A percentile compares a stretch with the other conserved stretches of the same genome.
phyloP scores from a whole-genome alignment of 768 basidiomycete species.

The Strobilomyces dryophilus region DNA sequence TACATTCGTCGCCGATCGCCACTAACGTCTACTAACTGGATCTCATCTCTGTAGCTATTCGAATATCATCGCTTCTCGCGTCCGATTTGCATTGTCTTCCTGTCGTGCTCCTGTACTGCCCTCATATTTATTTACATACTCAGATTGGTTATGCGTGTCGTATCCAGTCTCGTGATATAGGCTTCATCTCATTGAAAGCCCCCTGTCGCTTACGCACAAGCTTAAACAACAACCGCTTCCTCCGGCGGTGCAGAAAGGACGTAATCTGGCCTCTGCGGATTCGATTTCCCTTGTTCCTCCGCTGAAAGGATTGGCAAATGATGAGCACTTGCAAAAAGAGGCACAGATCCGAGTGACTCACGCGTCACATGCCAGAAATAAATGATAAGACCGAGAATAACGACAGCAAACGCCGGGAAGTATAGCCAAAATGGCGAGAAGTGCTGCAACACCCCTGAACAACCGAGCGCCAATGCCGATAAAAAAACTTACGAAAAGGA shows the following conservation, averaged over 20 bases:
- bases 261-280: conserved; percentile 59
- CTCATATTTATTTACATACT: neutral
- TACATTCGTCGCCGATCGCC: conserved; percentile 21
- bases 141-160: neutral
- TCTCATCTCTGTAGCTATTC: conserved; percentile 21
- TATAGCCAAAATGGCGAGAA: conserved; percentile 86
- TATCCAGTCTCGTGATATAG: neutral
- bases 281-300: conserved; percentile 65
- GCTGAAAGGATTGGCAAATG: conserved; percentile 36
- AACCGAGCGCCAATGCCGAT: neutral
- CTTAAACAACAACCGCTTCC: conserved; percentile 15
- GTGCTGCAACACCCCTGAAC: conserved; percentile 45
- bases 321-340: conserved; percentile 4
- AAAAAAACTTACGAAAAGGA: conserved; percentile 44
- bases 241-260: conserved; percentile 32
- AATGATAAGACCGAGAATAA: conserved; percentile 67
- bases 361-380: conserved; percentile 88
- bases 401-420: conserved; percentile 72
- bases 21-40: conserved; percentile 24
- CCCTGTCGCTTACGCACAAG: neutral
- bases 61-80: neutral
- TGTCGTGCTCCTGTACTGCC: neutral
- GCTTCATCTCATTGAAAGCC: neutral
- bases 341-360: conserved; percentile 37
- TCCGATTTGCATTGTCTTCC: neutral